Evolutionary conservation across 345 rosid genomes (phyloP), one percentile per base, ranked within the genome.

Genomic region (Gossypium anomalum): DNA sequence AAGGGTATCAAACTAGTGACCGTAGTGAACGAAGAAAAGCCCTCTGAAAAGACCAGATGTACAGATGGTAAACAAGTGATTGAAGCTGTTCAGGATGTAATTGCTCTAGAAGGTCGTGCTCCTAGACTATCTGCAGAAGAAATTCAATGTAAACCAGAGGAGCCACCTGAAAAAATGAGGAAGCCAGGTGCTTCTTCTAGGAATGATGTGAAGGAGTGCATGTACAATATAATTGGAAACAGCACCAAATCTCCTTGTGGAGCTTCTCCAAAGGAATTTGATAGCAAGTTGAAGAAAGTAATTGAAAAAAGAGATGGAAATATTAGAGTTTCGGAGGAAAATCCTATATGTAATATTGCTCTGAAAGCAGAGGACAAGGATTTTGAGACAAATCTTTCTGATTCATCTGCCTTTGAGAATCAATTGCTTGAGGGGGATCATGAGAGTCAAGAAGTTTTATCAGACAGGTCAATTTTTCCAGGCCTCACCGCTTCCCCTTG

Each of bases 401-500:
- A 78, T 38, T 62, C 49, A 19, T 73, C 76, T 53, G 75, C 12
- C 57, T 15, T 48, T 64, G 13, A 76, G 63, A 72, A 15, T 71
- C 66, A 61, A n/a, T 34, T 25, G 55, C 72, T 53, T 44, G 81
- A 57, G 58, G 68, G 75, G 59, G 45, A 66, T 41, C n/a, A 19
- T 19, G 79, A 52, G 16, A 20, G 29, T 66, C 55, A 45, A 41
- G 74, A 73, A 64, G 19, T 43, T 76, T 56, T 48, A 5, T 25
- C 71, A 7, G 22, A 55, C 52, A 72, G 79, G 78, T 62, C 7
- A 20, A 17, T 77, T 57, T 86, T 85, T 72, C 68, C 29, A 12
- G 86, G 86, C 78, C 77, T 86, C 25, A 71, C 72, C 74, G 83
- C 87, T 73, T 59, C 81, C 74, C 76, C 82, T 22, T 62, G 63